phyloP scores from a whole-genome alignment of 169 alveolate species.

The Theileria annulata region DNA sequence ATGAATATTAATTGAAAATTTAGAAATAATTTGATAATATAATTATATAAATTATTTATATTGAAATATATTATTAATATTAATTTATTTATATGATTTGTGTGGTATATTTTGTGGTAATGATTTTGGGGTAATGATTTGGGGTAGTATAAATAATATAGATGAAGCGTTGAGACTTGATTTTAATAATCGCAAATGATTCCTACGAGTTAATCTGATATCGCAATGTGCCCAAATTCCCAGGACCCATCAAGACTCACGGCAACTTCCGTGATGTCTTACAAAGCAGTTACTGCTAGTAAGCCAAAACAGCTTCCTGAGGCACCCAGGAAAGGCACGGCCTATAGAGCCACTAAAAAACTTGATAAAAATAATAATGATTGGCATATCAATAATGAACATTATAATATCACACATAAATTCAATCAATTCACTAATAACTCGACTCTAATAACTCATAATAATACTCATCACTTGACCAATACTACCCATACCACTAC shows the following conservation, averaged over 20 bases:
- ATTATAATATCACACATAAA: neutral
- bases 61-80: neutral
- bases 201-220: neutral
- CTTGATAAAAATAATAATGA: neutral
- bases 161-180: neutral
- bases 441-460: neutral
- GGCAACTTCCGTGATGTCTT: constrained; percentile 18
- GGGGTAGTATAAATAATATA: neutral
- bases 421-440: neutral
- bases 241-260: neutral
- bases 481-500: neutral
- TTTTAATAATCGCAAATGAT: neutral
- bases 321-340: neutral
- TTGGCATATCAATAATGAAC: neutral
- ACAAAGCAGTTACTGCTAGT: constrained; percentile 21
- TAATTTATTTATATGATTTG: neutral
- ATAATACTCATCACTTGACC: no score
- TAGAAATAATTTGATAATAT: neutral
- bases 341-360: constrained; percentile 1
- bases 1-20: no score
- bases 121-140: neutral
- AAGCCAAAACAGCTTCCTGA: constrained; percentile 20
- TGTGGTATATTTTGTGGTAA: neutral
- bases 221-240: constrained; percentile 10
- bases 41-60: no score